Evolutionary conservation across 2,329 filamentous ascomycete genomes (phyloP).

Genomic region (Hirsutella minnesotensis): DNA sequence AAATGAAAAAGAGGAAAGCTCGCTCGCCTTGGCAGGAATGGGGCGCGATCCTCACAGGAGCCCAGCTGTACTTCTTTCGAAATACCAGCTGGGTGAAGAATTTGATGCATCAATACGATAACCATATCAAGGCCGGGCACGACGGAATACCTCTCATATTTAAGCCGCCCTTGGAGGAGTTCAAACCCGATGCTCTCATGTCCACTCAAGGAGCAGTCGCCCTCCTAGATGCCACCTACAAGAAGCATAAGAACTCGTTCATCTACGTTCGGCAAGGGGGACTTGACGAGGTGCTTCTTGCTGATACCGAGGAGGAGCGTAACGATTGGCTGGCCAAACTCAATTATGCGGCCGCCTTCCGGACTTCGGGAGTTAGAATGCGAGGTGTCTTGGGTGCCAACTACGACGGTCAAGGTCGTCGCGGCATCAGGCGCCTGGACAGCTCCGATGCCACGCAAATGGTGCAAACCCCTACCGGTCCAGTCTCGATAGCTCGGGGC

Average conservation of each 20-base stretch:
- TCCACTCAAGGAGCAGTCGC: conserved; percentile 90
- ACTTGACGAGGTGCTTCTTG: conserved; percentile 80
- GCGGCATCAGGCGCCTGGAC: conserved; percentile 61
- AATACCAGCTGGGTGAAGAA: conserved; percentile 89
- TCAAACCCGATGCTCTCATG: conserved; percentile 89
- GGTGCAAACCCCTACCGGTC: conserved; percentile 60
- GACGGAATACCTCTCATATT: conserved; percentile 73
- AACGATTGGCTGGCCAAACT: conserved; percentile 95
- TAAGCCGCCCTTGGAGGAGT: conserved; percentile 77
- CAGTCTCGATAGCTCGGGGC: conserved; percentile 60
- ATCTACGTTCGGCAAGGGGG: conserved; percentile 79
- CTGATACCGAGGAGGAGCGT: conserved; percentile 81
- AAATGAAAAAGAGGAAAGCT: conserved; percentile 84
- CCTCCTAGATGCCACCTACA: conserved; percentile 75
- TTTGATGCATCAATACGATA: conserved; percentile 78
- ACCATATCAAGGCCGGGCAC: conserved; percentile 66
- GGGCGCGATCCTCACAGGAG: conserved; percentile 93
- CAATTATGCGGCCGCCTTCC: conserved; percentile 91
- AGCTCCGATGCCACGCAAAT: conserved; percentile 46
- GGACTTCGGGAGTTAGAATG: conserved; percentile 83
- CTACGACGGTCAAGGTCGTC: conserved; percentile 70
- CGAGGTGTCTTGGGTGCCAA: conserved; percentile 74
- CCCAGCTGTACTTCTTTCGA: conserved; percentile 91
- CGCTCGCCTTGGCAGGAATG: conserved; percentile 98
- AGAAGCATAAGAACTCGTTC: conserved; percentile 92